Base-by-base conservation (phyloP, 2,329 filamentous ascomycete species). In the Tolypocladium sp. region DNA sequence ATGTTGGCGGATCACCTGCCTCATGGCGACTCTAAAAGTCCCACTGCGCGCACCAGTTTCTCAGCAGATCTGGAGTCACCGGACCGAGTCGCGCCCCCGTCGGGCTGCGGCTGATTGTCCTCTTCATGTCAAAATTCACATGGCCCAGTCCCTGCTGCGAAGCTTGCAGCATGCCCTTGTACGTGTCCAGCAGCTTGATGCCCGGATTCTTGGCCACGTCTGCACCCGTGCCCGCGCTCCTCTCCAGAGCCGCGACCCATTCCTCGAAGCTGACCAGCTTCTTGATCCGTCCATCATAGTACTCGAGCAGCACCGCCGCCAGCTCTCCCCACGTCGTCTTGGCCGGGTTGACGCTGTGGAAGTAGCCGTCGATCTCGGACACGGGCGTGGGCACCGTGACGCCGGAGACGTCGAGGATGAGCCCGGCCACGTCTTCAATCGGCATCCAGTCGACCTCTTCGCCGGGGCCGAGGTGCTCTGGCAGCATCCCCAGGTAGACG, bases 381-480 rank as follows among this genome's bases (percentile, higher is more conserved):
- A 56, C 52, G 6, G 52, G n/a, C 35, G 22, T 58, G 12, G 59
- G 55, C 27, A 67, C 63, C 1, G 71, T 67, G 3, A 75, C 68
- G 22, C 75, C 73, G 1, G 71, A 66, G 2, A 81, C 72, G 57
- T 84, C 81, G 27, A 79, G 70, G 54, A 84, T 68, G 3, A 79
- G 68, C 0, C 69, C 66, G 1, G 80, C 77, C 22, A 82, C 75
- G 30, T 70, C 65, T 60, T 81, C 82, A 9, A 81, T 73, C 0
- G 83, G 81, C 1, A 80, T 73, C 83, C 83, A 86, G 65, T 84
- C 81, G 1, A 85, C 72, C 0, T 66, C 66, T 3, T 76, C 67
- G 66, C 76, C 70, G 2, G 64, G 60, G 0, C 80, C 82, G 0
- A 85, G 70, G 1, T 71, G 67, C 0, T 61, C 59, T 0, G 83